Evolutionary conservation across 305 asterid genomes (phyloP), one percentile per base, ranked within the genome.

Genomic region (Fraxinus paxiana): DNA sequence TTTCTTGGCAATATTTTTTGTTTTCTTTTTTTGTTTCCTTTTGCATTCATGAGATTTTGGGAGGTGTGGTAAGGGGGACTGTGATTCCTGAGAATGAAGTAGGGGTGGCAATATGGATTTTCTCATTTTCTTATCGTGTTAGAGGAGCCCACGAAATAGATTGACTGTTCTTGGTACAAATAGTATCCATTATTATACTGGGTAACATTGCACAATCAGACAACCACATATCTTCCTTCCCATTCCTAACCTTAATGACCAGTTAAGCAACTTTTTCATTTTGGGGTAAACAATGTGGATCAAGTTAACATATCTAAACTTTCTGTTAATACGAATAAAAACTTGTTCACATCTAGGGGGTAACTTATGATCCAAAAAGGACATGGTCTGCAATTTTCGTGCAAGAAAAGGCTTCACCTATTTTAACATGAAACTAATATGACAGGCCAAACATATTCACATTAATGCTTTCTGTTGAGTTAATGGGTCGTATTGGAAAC

Each of bases 81-180:
- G 71, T 2, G 75, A 70, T 30, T 17, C 75, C 75, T 70, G 43
- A 70, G 75, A 22, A 70, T 70, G 75, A 70, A 15, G 75, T 31
- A 31, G 75, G 22, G 75, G 5, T 30, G 43, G 24, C 75, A 67
- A 70, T 70, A 13, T 70, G 75, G 43, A 70, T n/a, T 30, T 31
- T 70, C 74, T 67, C 75, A 70, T 70, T 70, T 13, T 15, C 75
- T n/a, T 15, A 30, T 70, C 22, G 33, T 12, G 75, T 70, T 12
- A 31, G 43, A 15, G 43, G 24, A 31, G 75, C 41, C 37, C 43
- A 31, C 0, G 46, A 31, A 31, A 70, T 70, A 31, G 41, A 35
- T 70, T 9, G 12, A 35, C 18, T 33, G 17, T 70, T 70, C 46
- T n/a, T 70, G 31, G 46, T 24, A 31, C 75, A 70, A 70, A 30